These are phyloP conservation scores for Chara braunii DNA, from an alignment of 139 green algal genomes.

Conservation along the genomic window DNA sequence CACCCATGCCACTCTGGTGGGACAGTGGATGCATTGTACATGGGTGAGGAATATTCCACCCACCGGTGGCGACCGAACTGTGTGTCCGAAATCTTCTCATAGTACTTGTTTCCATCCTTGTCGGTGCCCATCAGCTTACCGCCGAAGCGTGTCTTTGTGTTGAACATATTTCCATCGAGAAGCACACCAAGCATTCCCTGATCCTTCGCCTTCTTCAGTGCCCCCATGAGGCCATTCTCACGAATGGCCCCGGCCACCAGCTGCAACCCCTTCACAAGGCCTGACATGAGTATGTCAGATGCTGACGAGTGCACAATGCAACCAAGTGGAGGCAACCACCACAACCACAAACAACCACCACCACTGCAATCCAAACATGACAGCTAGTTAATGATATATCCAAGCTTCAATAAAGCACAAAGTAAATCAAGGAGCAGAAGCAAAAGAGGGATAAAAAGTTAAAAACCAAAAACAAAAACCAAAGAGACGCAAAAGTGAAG, in stretches of 20 bases:
- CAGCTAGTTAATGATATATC: too few species aligned
- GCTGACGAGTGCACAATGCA: too few species aligned
- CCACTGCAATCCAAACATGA: too few species aligned
- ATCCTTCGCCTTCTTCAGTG: background rate
- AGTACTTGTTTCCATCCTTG: conserved; percentile 37
- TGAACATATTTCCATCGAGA: conserved; percentile 22
- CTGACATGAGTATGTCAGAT: too few species aligned
- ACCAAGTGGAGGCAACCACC: too few species aligned
- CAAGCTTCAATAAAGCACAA: too few species aligned
- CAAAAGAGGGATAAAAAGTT: too few species aligned
- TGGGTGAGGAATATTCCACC: conserved; percentile 54
- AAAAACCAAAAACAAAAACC: too few species aligned
- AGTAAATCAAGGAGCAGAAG: too few species aligned
- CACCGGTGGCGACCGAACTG: conserved; percentile 53
- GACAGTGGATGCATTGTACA: conserved; percentile 43
- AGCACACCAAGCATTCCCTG: background rate
- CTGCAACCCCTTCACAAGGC: too few species aligned
- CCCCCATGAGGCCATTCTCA: conserved; percentile 9
- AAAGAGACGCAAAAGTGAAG: too few species aligned
- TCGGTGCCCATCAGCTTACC: conserved; percentile 18
- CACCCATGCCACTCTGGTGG: conserved; percentile 65
- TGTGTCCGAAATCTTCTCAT: conserved; percentile 13
- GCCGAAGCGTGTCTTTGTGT: conserved; percentile 23
- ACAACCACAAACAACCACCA: too few species aligned
- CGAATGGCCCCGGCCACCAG: background rate